phyloP scores from a whole-genome alignment of 805 yeast genomes.

The Saccharomycopsis babjevae region DNA sequence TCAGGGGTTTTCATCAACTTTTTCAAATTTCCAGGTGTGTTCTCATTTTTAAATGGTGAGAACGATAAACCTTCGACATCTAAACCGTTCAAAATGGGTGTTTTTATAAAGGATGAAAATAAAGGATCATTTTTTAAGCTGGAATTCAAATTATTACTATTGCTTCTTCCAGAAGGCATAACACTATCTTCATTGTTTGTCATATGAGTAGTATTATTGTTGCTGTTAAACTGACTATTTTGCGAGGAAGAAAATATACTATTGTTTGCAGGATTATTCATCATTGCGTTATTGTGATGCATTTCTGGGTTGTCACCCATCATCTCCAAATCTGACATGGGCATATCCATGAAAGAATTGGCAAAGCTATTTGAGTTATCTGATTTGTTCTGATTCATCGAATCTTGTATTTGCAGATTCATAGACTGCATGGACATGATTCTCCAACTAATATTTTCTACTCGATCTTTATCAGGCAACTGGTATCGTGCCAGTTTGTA shows the following conservation, averaged over 20 bases:
- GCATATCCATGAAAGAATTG: slow-evolving; percentile 1
- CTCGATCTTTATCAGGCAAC: slow-evolving; percentile 63
- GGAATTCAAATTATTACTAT: neutral
- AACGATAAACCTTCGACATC: slow-evolving; percentile 7
- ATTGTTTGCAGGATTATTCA: neutral
- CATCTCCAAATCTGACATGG: slow-evolving; percentile 4
- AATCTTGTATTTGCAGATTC: neutral
- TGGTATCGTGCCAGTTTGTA: slow-evolving; percentile 66
- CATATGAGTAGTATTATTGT: neutral
- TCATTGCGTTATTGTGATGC: neutral
- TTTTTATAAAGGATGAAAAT: slow-evolving; percentile 15
- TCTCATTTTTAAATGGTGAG: neutral
- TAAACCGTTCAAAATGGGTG: slow-evolving; percentile 15
- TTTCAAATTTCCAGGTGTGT: slow-evolving; percentile 1
- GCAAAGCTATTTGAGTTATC: neutral
- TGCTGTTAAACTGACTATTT: neutral
- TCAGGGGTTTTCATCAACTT: slow-evolving; percentile 8
- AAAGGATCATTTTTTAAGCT: slow-evolving; percentile 10
- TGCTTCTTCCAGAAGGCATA: neutral
- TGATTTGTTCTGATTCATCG: neutral
- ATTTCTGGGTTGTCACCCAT: neutral
- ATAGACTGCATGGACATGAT: slow-evolving; percentile 47
- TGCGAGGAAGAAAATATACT: neutral
- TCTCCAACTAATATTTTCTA: slow-evolving; percentile 84
- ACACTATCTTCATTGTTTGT: neutral